Base-by-base conservation (phyloP, 169 alveolate genomes). In the Eimeria sp. region DNA sequence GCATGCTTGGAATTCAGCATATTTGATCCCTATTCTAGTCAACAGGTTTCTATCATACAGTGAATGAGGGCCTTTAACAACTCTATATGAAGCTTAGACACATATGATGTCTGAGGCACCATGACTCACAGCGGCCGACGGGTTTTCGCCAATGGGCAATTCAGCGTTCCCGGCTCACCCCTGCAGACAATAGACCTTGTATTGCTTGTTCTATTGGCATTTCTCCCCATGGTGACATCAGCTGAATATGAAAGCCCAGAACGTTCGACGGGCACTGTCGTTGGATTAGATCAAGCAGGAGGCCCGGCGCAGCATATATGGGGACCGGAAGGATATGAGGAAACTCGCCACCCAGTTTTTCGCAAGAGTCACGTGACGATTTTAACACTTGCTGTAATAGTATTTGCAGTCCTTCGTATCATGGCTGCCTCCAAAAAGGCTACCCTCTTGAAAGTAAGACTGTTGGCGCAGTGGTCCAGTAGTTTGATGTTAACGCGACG, bases 51-150 rank as follows among this genome's bases (percentile, higher is more conserved):
- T 2, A 5, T 30, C 25, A 4, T 72, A 0, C 27, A 25, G 25
- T 6, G 16, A 72, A 72, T 3, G n/a, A 2, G 14, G 40, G 51
- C 27, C 4, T 14, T 34, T 49, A 25, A 72, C 16, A 72, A 72
- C 30, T 34, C 82, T 34, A 51, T 14, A 30, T 3, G 13, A 30
- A 51, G 10, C 51, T 54, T 27, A 72, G 82, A 49, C 63, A 76
- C 20, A 16, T n/a, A n/a, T n/a, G 58, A 76, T 76, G 13, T 76
- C 47, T 22, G 67, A 47, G 65, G 88, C 40, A 76, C 65, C 18
- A 76, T 76, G 88, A n/a, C 88, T 43, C 88, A 5, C 88, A 45
- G 67, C 88, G 10, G 49, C 49, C 65, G 58, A 45, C 67, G 65
- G 45, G 22, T 45, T 7, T 45, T 65, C 65, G 47, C 43, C 58